phyloP scores from a whole-genome alignment of 1,139 yeast species.

The Komagataea norvegica region DNA sequence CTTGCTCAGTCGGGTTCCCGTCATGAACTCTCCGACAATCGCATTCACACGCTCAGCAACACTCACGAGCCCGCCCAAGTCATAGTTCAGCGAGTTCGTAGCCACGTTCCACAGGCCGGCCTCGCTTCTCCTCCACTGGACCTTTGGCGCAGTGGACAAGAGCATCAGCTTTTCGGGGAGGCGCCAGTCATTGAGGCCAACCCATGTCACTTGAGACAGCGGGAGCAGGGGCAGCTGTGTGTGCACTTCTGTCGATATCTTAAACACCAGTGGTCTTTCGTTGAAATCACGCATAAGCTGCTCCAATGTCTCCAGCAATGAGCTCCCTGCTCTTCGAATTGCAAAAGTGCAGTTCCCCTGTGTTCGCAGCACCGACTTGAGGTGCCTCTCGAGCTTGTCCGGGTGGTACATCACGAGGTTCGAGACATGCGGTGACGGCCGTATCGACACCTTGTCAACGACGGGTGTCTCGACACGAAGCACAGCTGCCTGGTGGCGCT shows the following conservation, averaged over 20 bases:
- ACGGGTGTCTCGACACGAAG: not conserved
- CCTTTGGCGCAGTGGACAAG: not conserved
- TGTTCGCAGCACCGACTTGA: not conserved
- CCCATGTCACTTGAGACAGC: constrained; percentile 1
- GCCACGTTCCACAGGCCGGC: not conserved
- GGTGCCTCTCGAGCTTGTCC: not conserved
- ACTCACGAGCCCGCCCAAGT: constrained; percentile 2
- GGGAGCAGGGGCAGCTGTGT: not conserved
- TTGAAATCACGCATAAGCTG: not conserved
- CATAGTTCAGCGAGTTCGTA: constrained; percentile 4
- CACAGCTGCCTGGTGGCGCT: not conserved
- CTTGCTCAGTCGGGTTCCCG: not conserved
- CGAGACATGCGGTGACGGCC: constrained; percentile 6
- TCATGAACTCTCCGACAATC: not conserved
- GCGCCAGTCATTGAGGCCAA: constrained; percentile 2
- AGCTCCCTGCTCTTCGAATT: not conserved
- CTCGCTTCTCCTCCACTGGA: not conserved
- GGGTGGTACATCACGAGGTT: constrained; percentile 4
- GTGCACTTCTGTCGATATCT: not conserved
- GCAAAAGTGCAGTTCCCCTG: not conserved
- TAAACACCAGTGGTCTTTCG: not conserved
- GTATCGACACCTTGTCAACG: not conserved
- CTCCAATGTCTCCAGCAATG: not conserved
- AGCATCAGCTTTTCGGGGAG: constrained; percentile 1
- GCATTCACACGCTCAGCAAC: constrained; percentile 2